Base-by-base conservation (phyloP, 805 yeast genomes). In the Myxozyma vanderwaltii region DNA sequence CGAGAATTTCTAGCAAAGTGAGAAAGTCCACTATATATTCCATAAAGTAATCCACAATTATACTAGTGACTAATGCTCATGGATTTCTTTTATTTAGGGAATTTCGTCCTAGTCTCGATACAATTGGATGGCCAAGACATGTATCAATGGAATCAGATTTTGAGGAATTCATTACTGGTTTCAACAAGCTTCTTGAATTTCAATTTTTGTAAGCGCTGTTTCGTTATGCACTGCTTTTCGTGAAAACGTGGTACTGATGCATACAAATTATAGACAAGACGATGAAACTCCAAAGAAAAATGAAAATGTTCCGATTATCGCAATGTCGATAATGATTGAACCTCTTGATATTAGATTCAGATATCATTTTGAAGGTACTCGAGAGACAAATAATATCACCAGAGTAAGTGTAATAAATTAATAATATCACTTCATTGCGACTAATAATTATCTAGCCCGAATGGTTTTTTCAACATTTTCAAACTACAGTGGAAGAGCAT, bases 361-460 rank as follows among this genome's bases (percentile, higher is more conserved):
- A 41, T 87, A 74, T 72, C 89, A 88, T 68, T 87, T 86, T 67
- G 80, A 81, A 50, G 75, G 81, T 3, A 73, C 78, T 29, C 75
- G 71, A 40, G 86, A 84, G 35, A 86, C 91, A 0, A 86, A 85
- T 66, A 79, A 82, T 46, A 67, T 82, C 26, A 84, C 85, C 58
- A 83, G 83, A 19, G 64, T 60, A 33, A 12, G 63, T 31, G 15
- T n/a, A n/a, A 21, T 40, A 17, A 6, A 26, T 45, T 1, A 4
- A 6, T 5, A 8, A 13, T n/a, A n/a, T 13, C 8, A 12, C 17
- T 13, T 1, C 4, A 23, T n/a, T 21, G 5, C 1, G 7, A 50
- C 38, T 49, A 19, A 35, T 35, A 8, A 40, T 1, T 31, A 19
- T 13, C 5, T 33, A 61, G 67, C 91, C 92, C 1, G 91, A 87